phyloP scores from a whole-genome alignment of 495 filamentous ascomycete species.

The Acidiella bohemica region DNA sequence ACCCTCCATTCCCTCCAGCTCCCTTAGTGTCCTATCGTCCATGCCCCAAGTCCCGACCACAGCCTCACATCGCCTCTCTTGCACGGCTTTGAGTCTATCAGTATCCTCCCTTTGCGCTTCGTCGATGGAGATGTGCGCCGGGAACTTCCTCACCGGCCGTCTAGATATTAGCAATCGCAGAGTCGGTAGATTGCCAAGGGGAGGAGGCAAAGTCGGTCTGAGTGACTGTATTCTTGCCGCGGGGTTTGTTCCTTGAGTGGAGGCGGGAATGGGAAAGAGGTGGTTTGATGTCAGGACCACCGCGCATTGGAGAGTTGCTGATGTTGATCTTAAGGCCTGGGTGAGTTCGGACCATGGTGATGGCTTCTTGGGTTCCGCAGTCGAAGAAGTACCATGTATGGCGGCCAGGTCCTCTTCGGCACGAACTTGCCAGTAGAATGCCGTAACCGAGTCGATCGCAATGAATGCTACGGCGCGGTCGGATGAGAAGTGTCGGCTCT shows the following conservation, averaged over 20 bases:
- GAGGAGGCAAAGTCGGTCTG: constrained; percentile 28
- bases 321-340: constrained; percentile 8
- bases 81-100: constrained; percentile 32
- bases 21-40: constrained; percentile 8
- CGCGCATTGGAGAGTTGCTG: constrained; percentile 22
- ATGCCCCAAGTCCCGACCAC: constrained; percentile 12
- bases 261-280: constrained; percentile 14
- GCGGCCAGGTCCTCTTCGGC: constrained; percentile 33
- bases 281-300: constrained; percentile 21
- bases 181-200: constrained; percentile 29
- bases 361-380: not conserved
- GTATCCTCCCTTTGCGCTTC: constrained; percentile 42
- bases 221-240: too few species aligned
- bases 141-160: constrained; percentile 39
- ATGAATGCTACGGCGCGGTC: constrained; percentile 37
- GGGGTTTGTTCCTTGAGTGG: not conserved
- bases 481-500: constrained; percentile 35
- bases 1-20: not conserved
- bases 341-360: constrained; percentile 21
- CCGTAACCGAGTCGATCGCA: constrained; percentile 39
- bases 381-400: constrained; percentile 5
- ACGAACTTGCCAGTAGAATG: constrained; percentile 47
- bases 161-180: constrained; percentile 37
- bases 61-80: constrained; percentile 21
- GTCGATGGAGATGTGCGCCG: constrained; percentile 37